Percentiles rank a stretch among this genome's conserved stretches.
Conservation (phyloP, 495 filamentous ascomycete genomes). For the Chaetomium fimeti region DNA sequence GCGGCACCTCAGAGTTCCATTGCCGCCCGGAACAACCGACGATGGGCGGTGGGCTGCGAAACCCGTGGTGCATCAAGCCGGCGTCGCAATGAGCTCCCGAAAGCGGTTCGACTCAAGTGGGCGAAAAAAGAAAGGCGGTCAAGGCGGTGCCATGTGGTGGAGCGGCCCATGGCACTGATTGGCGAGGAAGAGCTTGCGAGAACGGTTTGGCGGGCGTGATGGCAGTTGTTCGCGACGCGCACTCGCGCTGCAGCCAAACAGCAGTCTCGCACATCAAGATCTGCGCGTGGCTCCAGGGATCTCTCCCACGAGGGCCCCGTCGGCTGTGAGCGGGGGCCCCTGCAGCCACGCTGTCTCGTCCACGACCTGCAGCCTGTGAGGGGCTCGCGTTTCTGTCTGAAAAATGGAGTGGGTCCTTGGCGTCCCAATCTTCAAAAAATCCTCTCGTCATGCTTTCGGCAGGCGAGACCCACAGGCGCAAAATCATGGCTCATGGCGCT, state of each 20-base stretch:
- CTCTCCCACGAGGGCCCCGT: slow-evolving; percentile 31
- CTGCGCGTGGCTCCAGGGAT: slow-evolving; percentile 43
- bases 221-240: slow-evolving; percentile 1
- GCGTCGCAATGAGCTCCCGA: background rate
- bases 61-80: background rate
- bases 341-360: slow-evolving; percentile 26
- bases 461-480: slow-evolving; percentile 8
- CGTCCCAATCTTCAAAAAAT: slow-evolving; percentile 1
- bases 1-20: background rate
- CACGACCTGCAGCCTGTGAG: background rate
- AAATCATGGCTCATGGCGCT: slow-evolving; percentile 13
- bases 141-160: background rate
- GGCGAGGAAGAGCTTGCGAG: background rate
- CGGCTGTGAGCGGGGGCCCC: slow-evolving; percentile 20
- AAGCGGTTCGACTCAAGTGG: background rate
- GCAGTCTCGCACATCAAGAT: slow-evolving; percentile 20
- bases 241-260: background rate
- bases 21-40: background rate
- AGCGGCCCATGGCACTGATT: background rate
- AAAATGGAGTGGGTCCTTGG: background rate
- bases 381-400: background rate
- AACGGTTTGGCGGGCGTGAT: background rate
- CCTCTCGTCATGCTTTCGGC: slow-evolving; percentile 13
- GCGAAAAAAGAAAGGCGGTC: slow-evolving; percentile 10
- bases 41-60: background rate